Base-by-base conservation (phyloP, 306 rosid genomes). In the Vigna reflexopilosa region DNA sequence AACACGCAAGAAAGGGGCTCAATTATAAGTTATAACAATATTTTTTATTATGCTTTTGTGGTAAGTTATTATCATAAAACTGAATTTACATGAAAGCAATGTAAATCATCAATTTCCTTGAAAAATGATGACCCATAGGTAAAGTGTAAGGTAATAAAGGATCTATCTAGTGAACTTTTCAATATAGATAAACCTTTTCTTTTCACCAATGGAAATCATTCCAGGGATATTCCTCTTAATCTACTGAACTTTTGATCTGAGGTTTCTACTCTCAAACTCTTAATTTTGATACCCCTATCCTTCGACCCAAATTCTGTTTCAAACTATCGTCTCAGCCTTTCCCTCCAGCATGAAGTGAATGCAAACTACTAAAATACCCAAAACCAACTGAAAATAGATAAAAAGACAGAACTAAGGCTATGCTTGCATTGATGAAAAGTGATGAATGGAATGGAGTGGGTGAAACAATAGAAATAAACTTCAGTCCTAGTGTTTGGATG, bases 21-120 rank as follows among this genome's bases (percentile, higher is more conserved):
- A 19, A 73, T 42, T 42, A 42, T 9, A 42, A 19, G 59, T 42
- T 42, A 42, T 9, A 42, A 42, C 11, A 42, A 42, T 44, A 22
- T 44, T 73, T 32, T 36, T 44, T 3, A 15, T 40, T 34, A 63
- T 30, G 15, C 2, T 17, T 15, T 3, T 2, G 2, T 20, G 44
- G 30, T 50, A 76, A 64, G 28, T 76, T 20, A 76, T 8, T 49
- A 63, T 17, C 4, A 45, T 40, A 52, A 11, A 76, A 38, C 16
- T 19, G 14, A 65, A 36, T 64, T 51, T 65, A 20, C 30, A 73
- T 10, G 30, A 38, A 36, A 64, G 63, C 20, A 40, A 36, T 7
- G 20, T 13, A 49, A 34, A 73, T 32, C 4, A 61, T 40, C 50
- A 19, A 49, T 47, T 13, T 48, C 71, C 62, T 62, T 62, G 24